Evolutionary conservation across 441 rosid genomes (phyloP), one percentile per base, ranked within the genome.

Genomic region (Eruca vesicaria): DNA sequence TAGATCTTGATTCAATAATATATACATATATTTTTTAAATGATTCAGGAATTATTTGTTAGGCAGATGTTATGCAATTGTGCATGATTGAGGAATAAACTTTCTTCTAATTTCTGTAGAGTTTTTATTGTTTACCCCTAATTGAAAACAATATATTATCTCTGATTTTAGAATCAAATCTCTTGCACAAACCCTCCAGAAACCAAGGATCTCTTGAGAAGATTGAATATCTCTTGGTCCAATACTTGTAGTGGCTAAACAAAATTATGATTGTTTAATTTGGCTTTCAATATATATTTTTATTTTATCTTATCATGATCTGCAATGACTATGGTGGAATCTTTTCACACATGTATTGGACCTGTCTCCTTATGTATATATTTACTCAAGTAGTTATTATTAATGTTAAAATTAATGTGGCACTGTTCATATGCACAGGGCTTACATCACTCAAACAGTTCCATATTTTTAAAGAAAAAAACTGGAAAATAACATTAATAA

Each of bases 371-470:
- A 33, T 58, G 48, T 18, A 50, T 66, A 72, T 15, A 53, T 72
- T 61, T 56, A 53, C 58, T 60, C 65, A 72, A 72, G 18, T 78
- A 61, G 76, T 29, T 58, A 72, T 72, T 59, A 26, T 64, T 57
- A 45, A 64, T 66, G 58, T 59, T 66, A 66, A 36, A 67, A 38
- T 70, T 63, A 55, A 32, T 57, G 19, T 32, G 48, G 18, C 0
- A 78, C 81, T 78, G 66, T 72, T 72, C 81, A 72, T 78, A 28
- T 61, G 74, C 70, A 55, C 78, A 72, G 70, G 74, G 77, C 78
- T 72, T 78, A 78, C 81, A 72, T 78, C 81, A 72, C 55, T 41
- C 33, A 78, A 26, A 5, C 68, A 52, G 19, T 48, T 58, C 61
- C 72, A 71, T 6, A 43, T 50, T 48, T 71, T 19, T 23, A 5